A percentile compares a stretch with the other conserved stretches of the same genome.
phyloP scores from a whole-genome alignment of 1,284 basidiomycete genomes.

The Ceratobasidium sp. region DNA sequence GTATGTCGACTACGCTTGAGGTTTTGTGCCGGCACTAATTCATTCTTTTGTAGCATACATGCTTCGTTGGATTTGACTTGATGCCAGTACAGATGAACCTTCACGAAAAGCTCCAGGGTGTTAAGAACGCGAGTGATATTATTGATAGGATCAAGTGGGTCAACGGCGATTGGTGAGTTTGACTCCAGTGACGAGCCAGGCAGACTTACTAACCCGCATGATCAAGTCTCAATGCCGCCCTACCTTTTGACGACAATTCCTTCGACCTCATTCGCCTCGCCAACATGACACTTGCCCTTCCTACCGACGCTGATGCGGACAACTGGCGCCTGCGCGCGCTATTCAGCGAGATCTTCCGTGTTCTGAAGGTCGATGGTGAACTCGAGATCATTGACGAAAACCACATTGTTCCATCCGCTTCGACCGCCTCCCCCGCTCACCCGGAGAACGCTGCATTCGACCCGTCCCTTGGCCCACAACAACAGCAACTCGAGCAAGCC shows the following conservation, averaged over 20 bases:
- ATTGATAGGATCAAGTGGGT: conserved; percentile 44
- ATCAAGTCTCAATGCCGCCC: conserved; percentile 12
- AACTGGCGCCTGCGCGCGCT: conserved; percentile 38
- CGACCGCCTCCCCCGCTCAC: conserved; percentile 18
- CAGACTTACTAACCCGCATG: not conserved
- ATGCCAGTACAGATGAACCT: conserved; percentile 43
- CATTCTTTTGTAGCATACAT: conserved; percentile 27
- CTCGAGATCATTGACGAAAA: conserved; percentile 44
- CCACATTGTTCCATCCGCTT: conserved; percentile 26
- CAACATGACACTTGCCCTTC: conserved; percentile 37
- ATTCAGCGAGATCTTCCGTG: conserved; percentile 42
- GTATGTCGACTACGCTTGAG: conserved; percentile 12
- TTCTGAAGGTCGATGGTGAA: conserved; percentile 42
- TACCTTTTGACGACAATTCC: conserved; percentile 41
- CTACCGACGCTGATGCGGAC: conserved; percentile 29
- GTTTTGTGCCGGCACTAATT: conserved; percentile 9
- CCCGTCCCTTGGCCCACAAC: conserved; percentile 4
- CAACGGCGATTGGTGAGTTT: conserved; percentile 37
- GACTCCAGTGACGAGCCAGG: not conserved
- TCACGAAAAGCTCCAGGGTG: conserved; percentile 30
- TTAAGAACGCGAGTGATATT: conserved; percentile 36
- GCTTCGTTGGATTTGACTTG: conserved; percentile 43
- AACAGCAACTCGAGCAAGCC: conserved; percentile 30
- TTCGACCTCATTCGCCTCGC: conserved; percentile 44
- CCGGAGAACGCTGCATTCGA: conserved; percentile 17